phyloP scores from a whole-genome alignment of 2,329 filamentous ascomycete species.

The Orbilia quercus region DNA sequence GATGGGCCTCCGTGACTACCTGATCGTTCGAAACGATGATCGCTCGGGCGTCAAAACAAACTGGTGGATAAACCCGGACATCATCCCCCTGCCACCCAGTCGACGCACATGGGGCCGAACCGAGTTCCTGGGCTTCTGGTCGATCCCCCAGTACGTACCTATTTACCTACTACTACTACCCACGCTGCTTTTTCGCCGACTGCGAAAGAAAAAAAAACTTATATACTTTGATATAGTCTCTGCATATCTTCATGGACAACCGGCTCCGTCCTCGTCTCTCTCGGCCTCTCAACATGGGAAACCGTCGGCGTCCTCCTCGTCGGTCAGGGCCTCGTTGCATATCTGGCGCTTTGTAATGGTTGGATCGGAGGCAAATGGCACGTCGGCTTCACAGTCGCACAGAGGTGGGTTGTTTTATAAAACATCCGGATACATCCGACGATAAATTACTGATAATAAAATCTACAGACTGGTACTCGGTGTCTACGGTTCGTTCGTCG shows the following conservation, averaged over 20 bases:
- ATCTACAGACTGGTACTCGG: conserved; percentile 33
- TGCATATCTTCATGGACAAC: conserved; percentile 54
- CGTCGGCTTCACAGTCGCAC: conserved; percentile 50
- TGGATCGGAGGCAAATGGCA: conserved; percentile 56
- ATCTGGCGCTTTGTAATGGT: conserved; percentile 53
- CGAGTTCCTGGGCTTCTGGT: conserved; percentile 55
- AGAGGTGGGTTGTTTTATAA: conserved; percentile 23
- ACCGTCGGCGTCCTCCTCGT: conserved; percentile 48
- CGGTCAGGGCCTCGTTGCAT: conserved; percentile 48
- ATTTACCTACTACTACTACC: no score
- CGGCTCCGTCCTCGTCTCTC: conserved; percentile 46
- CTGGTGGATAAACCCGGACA: conserved; percentile 56
- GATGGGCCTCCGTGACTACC: conserved; percentile 52
- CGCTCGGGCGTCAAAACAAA: conserved; percentile 54
- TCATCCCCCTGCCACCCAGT: conserved; percentile 47
- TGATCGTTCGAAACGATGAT: conserved; percentile 51
- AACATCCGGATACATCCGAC: not conserved
- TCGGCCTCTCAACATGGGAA: conserved; percentile 54
- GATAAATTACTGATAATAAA: conserved; percentile 1
- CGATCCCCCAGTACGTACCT: conserved; percentile 48
- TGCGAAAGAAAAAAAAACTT: not conserved
- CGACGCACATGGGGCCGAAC: conserved; percentile 54
- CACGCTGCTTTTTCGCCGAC: no score
- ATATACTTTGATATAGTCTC: conserved; percentile 21
- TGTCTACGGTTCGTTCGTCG: conserved; percentile 51